Conservation (phyloP, 169 alveolate species). For the Eimeria mitis region DNA sequence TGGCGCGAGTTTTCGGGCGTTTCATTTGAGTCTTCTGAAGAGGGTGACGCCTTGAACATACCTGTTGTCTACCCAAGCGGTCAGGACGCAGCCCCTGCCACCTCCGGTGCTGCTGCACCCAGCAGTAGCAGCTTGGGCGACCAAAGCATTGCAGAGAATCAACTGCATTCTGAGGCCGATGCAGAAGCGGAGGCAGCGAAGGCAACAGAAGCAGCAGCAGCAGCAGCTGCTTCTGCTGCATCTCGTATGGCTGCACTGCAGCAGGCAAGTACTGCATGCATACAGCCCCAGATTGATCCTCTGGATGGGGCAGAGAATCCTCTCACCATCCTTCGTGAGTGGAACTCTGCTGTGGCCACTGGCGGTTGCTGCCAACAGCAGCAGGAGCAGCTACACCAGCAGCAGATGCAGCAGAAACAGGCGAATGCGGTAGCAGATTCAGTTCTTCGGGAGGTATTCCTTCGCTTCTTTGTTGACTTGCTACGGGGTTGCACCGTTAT, state of each 20-base stretch:
- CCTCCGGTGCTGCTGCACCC: conserved; percentile 24
- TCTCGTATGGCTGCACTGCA: conserved; percentile 35
- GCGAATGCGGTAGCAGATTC: conserved; percentile 36
- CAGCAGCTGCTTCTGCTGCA: conserved; percentile 34
- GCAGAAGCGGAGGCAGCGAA: conserved; percentile 11
- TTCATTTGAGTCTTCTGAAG: conserved; percentile 62
- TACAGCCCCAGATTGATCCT: conserved; percentile 19
- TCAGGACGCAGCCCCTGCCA: background rate
- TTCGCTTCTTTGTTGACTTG: conserved; percentile 55
- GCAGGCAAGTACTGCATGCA: conserved; percentile 42
- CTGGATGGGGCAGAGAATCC: conserved; percentile 53
- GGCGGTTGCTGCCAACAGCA: conserved; percentile 59
- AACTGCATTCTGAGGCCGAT: background rate
- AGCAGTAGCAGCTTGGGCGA: background rate
- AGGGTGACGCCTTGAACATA: conserved; percentile 26
- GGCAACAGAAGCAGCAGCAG: conserved; percentile 37
- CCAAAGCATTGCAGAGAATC: background rate
- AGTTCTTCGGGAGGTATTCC: conserved; percentile 32
- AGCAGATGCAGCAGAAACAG: conserved; percentile 24
- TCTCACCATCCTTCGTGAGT: conserved; percentile 5
- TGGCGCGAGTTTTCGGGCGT: conserved; percentile 71
- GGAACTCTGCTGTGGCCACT: conserved; percentile 28
- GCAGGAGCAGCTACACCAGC: conserved; percentile 34
- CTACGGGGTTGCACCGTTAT: conserved; percentile 48
- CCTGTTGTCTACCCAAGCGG: background rate